Evolutionary conservation across 345 rosid genomes (phyloP).

Genomic region (Eucalyptus leucophloia): DNA sequence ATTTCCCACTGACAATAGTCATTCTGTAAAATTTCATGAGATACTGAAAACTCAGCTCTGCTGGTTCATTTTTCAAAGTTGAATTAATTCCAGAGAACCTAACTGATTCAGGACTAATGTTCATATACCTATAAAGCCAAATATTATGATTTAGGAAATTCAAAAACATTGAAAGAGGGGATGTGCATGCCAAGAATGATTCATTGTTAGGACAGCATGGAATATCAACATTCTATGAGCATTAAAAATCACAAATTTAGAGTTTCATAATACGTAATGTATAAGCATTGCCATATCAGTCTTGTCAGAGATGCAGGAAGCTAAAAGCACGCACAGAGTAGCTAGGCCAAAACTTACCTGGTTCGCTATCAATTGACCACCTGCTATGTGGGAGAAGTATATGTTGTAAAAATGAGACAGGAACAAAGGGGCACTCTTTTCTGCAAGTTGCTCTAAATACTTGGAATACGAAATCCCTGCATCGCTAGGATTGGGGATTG

Average conservation of each 20-base stretch:
- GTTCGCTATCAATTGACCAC: constrained; percentile 67
- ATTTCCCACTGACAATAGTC: background rate
- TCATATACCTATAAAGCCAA: background rate
- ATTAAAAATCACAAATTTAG: background rate
- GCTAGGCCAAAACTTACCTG: constrained; percentile 20
- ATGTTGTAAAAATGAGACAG: constrained; percentile 83
- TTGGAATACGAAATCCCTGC: constrained; percentile 54
- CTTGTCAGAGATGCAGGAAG: background rate
- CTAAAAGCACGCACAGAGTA: background rate
- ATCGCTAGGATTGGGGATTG: constrained; percentile 51
- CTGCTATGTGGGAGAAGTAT: constrained; percentile 83
- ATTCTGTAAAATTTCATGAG: background rate
- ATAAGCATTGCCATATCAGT: background rate
- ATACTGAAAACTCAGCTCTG: background rate
- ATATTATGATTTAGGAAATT: background rate
- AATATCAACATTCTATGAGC: background rate
- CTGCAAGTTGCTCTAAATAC: constrained; percentile 65
- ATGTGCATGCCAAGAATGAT: background rate
- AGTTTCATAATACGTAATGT: background rate
- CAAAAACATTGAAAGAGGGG: background rate
- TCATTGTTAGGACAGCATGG: background rate
- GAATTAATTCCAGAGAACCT: background rate
- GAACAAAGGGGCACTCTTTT: constrained; percentile 61
- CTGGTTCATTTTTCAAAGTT: background rate
- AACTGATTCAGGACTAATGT: background rate